Evolutionary conservation across 1,284 basidiomycete genomes (phyloP).

Genomic region (Ceratobasidium sp.): DNA sequence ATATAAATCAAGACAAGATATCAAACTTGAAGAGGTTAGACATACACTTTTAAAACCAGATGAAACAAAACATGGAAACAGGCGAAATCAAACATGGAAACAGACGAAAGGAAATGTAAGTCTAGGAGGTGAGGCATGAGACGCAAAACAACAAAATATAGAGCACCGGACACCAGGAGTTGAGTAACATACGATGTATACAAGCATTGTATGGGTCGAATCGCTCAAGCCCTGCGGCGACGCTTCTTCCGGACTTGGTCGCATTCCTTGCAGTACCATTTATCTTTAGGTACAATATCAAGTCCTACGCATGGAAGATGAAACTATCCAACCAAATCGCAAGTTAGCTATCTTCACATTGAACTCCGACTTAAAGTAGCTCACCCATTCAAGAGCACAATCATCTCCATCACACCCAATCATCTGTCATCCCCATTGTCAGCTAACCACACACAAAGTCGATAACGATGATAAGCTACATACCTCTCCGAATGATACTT

Average conservation of each 20-base stretch:
- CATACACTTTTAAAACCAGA: conserved; percentile 5
- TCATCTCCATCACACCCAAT: conserved; percentile 77
- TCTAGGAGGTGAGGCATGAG: no score
- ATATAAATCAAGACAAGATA: not conserved
- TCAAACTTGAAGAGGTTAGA: conserved; percentile 8
- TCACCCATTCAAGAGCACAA: conserved; percentile 81
- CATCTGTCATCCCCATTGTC: conserved; percentile 66
- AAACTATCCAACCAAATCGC: conserved; percentile 67
- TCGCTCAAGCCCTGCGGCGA: not conserved
- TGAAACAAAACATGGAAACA: no score
- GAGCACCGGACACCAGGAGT: no score
- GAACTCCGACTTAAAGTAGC: conserved; percentile 49
- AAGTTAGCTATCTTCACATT: conserved; percentile 29
- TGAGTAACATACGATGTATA: no score
- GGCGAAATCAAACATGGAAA: no score
- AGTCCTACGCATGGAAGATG: conserved; percentile 77
- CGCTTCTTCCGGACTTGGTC: conserved; percentile 46
- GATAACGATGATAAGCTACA: conserved; percentile 49
- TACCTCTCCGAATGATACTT: conserved; percentile 79
- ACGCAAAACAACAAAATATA: no score
- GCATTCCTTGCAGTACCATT: conserved; percentile 81
- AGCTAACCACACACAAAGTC: not conserved
- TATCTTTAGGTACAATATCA: conserved; percentile 65
- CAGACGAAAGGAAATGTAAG: no score
- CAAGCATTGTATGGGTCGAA: no score